phyloP scores from a whole-genome alignment of 768 basidiomycete genomes.

The Lactarius pseudohatsudake region DNA sequence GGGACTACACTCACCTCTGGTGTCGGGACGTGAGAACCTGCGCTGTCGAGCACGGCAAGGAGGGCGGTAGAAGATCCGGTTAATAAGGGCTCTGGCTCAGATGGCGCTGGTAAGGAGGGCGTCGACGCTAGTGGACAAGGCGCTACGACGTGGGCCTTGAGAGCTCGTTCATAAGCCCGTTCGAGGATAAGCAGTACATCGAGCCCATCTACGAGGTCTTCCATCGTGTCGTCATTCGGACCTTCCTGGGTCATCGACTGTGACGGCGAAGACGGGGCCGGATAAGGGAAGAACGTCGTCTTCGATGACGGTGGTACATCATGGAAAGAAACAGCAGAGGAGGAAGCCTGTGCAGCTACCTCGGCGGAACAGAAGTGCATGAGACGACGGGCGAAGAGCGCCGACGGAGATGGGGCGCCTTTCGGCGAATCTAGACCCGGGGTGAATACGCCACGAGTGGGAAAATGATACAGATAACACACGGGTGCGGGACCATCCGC shows the following conservation, averaged over 20 bases:
- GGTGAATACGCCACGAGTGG: neutral
- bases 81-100: conserved; percentile 42
- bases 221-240: conserved; percentile 45
- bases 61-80: conserved; percentile 69
- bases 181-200: conserved; percentile 70
- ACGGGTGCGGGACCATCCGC: conserved; percentile 72
- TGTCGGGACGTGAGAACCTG: conserved; percentile 29
- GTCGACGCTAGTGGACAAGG: conserved; percentile 25
- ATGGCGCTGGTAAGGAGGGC: conserved; percentile 22
- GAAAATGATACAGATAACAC: conserved; percentile 27
- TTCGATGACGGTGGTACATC: conserved; percentile 8
- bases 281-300: conserved; percentile 1
- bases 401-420: conserved; percentile 40
- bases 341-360: conserved; percentile 37
- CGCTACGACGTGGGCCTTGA: conserved; percentile 55
- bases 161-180: conserved; percentile 64
- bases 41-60: conserved; percentile 55
- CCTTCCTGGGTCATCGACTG: conserved; percentile 41
- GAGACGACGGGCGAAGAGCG: conserved; percentile 71
- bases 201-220: conserved; percentile 67
- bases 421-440: conserved; percentile 14
- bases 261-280: conserved; percentile 1
- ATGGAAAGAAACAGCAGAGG: conserved; percentile 24
- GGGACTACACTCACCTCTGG: conserved; percentile 43
- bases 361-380: conserved; percentile 85